phyloP scores from a whole-genome alignment of 371 early-diverging fungal genomes.

The Quaeritorhiza haematococci region DNA sequence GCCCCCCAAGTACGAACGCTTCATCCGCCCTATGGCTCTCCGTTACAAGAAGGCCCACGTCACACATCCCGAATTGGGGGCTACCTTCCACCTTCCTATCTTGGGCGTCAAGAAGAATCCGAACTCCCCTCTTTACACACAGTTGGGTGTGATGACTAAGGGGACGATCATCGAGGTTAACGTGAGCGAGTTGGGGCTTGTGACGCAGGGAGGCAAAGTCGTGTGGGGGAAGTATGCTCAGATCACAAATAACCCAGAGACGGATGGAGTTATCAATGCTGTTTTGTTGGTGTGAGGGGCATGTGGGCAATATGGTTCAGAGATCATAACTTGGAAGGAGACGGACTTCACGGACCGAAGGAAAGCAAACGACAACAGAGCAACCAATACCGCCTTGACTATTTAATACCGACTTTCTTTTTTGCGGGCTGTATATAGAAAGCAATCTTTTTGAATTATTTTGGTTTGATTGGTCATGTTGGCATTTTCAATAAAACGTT shows the following conservation, averaged over 20 bases:
- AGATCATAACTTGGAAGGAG: too few species aligned
- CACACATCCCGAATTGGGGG: slow-evolving; percentile 98
- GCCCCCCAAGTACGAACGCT: slow-evolving; percentile 99
- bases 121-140: slow-evolving; percentile 94
- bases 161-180: slow-evolving; percentile 99
- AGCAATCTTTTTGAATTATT: too few species aligned
- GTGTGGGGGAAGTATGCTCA: slow-evolving; percentile 99
- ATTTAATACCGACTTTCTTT: too few species aligned
- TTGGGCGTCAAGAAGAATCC: slow-evolving; percentile 99
- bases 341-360: too few species aligned
- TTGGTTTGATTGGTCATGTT: too few species aligned
- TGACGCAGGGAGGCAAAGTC: slow-evolving; percentile 97
- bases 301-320: too few species aligned
- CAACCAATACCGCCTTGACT: too few species aligned
- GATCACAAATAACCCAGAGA: slow-evolving; percentile 90
- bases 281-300: slow-evolving; percentile 13
- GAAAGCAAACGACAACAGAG: too few species aligned
- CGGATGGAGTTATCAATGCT: slow-evolving; percentile 74
- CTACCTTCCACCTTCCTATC: slow-evolving; percentile 98
- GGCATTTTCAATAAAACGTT: too few species aligned
- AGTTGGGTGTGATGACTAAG: slow-evolving; percentile 98
- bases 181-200: slow-evolving; percentile 97
- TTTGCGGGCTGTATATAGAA: too few species aligned
- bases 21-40: slow-evolving; percentile 98
- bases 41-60: slow-evolving; percentile 99